These are phyloP conservation scores for Wickerhamiella azyma DNA, from an alignment of 805 yeast genomes.

Conservation along the genomic window DNA sequence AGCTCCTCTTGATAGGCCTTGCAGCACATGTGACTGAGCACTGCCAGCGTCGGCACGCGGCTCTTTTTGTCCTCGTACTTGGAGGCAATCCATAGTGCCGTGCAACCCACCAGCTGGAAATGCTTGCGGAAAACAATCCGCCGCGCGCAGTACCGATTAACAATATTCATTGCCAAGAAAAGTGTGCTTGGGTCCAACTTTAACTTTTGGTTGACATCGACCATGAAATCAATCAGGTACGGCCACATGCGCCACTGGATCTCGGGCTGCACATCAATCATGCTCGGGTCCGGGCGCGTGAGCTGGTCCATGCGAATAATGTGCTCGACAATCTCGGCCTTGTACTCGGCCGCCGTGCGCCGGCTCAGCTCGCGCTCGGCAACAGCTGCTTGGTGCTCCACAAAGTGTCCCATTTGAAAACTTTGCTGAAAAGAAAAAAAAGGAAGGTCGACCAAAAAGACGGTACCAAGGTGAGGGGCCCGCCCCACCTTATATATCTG, in stretches of 20 bases:
- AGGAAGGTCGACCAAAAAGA: constrained; percentile 2
- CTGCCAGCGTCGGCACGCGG: constrained; percentile 57
- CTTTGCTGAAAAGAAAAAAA: not conserved
- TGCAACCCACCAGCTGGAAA: constrained; percentile 77
- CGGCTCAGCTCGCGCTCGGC: constrained; percentile 16
- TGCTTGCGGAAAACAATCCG: constrained; percentile 73
- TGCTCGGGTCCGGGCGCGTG: constrained; percentile 39
- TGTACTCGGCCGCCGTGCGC: constrained; percentile 25
- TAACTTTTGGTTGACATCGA: constrained; percentile 46
- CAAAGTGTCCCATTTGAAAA: constrained; percentile 3
- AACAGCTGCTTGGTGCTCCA: constrained; percentile 10
- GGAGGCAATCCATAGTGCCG: constrained; percentile 82
- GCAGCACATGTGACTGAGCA: constrained; percentile 56
- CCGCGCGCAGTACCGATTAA: constrained; percentile 81
- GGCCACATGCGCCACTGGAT: constrained; percentile 56
- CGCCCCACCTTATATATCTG: constrained; percentile 3
- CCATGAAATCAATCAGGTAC: constrained; percentile 58
- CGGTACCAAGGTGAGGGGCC: not conserved
- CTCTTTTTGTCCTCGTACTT: constrained; percentile 64
- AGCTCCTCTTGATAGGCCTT: constrained; percentile 43
- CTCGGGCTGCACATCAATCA: constrained; percentile 79
- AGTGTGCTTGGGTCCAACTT: constrained; percentile 56
- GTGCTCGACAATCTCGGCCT: constrained; percentile 26
- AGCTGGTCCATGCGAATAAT: constrained; percentile 23
- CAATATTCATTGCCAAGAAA: constrained; percentile 55